Percentiles rank a stretch among this genome's conserved stretches.
These are phyloP conservation scores for Onygenales sp. DNA, from an alignment of 2,329 filamentous ascomycete species.

Conservation along the genomic window DNA sequence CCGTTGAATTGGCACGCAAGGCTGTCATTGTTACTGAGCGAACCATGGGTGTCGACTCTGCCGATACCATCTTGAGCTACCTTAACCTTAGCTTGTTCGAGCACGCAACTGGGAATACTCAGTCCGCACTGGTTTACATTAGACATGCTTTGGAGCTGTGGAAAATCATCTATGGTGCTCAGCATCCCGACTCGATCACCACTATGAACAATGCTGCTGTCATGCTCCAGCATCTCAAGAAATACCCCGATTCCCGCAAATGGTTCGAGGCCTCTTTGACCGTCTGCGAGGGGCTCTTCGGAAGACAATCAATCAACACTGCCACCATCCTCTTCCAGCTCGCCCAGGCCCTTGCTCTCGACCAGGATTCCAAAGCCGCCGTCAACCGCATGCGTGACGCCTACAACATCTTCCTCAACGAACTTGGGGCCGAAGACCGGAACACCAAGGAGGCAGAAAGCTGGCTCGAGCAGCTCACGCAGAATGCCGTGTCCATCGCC, in stretches of 20 bases:
- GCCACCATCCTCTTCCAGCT: conserved; percentile 96
- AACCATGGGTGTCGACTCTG: conserved; percentile 84
- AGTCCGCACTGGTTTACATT: conserved; percentile 75
- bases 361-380: conserved; percentile 85
- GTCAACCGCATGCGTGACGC: conserved; percentile 92
- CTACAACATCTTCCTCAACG: conserved; percentile 84
- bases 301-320: conserved; percentile 81
- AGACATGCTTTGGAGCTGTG: conserved; percentile 89
- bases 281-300: conserved; percentile 83
- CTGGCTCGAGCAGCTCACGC: conserved; percentile 92
- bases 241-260: conserved; percentile 84
- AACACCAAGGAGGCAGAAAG: conserved; percentile 97
- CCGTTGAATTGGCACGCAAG: conserved; percentile 90
- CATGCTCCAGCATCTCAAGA: conserved; percentile 93
- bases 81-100: conserved; percentile 91
- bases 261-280: conserved; percentile 94
- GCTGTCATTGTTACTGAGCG: conserved; percentile 93
- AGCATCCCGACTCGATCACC: conserved; percentile 95
- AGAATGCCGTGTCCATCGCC: conserved; percentile 87
- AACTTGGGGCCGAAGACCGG: conserved; percentile 82
- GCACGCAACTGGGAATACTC: conserved; percentile 85
- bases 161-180: conserved; percentile 91
- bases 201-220: conserved; percentile 98
- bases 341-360: conserved; percentile 88
- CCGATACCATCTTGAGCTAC: conserved; percentile 90